phyloP scores from a whole-genome alignment of 2,329 filamentous ascomycete genomes.

The Volutella citrinella region DNA sequence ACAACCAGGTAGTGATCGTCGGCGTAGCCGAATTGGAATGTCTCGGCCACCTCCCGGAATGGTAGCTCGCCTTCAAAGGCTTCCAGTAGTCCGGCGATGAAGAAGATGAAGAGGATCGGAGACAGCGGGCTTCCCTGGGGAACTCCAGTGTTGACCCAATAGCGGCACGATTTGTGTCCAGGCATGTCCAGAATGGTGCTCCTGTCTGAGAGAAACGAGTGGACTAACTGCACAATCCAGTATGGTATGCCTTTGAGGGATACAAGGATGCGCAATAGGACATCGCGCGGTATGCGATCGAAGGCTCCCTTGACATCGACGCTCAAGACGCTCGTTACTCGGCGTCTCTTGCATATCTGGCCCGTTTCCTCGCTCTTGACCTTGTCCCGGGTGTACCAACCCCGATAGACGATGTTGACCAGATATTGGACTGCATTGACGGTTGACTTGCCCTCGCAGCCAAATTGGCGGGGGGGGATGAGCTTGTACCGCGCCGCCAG shows the following conservation, averaged over 20 bases:
- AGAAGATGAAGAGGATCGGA: constrained; percentile 9
- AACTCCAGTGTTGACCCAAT: constrained; percentile 9
- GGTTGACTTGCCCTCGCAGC: constrained; percentile 3
- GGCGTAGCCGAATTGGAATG: constrained; percentile 7
- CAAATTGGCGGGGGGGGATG: constrained; percentile 5
- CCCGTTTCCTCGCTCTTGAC: background rate
- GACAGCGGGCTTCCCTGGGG: constrained; percentile 9
- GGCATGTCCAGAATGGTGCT: constrained; percentile 5
- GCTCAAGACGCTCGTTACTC: no score
- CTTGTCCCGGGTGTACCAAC: background rate
- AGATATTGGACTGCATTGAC: constrained; percentile 1
- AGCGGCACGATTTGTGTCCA: background rate
- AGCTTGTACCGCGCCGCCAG: background rate
- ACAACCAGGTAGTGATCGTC: constrained; percentile 11
- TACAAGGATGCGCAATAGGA: constrained; percentile 3
- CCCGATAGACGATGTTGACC: background rate
- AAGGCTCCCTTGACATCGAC: constrained; percentile 10
- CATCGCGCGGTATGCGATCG: background rate
- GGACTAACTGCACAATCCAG: constrained; percentile 1
- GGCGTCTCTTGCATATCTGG: no score
- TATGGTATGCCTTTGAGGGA: constrained; percentile 1
- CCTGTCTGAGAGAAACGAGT: constrained; percentile 7
- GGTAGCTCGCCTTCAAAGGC: no score
- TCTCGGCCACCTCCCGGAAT: no score
- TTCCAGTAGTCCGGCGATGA: constrained; percentile 4